A percentile compares a stretch with the other conserved stretches of the same genome.
Conservation (phyloP, 2,329 filamentous ascomycete genomes). For the Cylindrodendrum hubeiense region DNA sequence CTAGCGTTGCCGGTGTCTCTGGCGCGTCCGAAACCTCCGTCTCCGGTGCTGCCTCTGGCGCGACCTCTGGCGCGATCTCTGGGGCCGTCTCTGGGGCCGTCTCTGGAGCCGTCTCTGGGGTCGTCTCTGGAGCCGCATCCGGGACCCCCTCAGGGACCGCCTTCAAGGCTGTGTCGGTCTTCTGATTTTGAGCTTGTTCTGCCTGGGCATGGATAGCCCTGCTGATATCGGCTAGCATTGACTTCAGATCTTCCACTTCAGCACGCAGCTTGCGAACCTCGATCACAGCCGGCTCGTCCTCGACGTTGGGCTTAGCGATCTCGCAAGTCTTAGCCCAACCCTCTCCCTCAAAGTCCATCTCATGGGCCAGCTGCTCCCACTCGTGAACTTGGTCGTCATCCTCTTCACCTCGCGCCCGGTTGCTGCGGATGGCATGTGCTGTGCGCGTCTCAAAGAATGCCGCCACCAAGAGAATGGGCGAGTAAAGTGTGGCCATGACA, state of each 20-base stretch:
- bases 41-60: neutral
- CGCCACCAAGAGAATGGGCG: slow-evolving; percentile 83
- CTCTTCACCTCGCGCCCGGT: slow-evolving; percentile 83
- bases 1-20: slow-evolving; percentile 30
- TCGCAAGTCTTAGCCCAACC: slow-evolving; percentile 88
- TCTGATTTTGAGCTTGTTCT: neutral
- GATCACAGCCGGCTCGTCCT: slow-evolving; percentile 79
- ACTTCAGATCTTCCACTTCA: slow-evolving; percentile 70
- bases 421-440: slow-evolving; percentile 76
- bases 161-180: slow-evolving; percentile 5
- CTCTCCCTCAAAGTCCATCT: slow-evolving; percentile 84
- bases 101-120: neutral
- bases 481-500: slow-evolving; percentile 89
- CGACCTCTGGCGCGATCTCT: neutral
- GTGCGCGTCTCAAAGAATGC: slow-evolving; percentile 77
- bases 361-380: slow-evolving; percentile 85
- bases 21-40: slow-evolving; percentile 19
- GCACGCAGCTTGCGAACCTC: slow-evolving; percentile 72
- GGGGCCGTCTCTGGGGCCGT: neutral
- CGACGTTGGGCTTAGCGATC: slow-evolving; percentile 82
- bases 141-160: slow-evolving; percentile 6
- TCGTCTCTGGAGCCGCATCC: too few relatives aligned
- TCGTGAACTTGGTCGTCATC: slow-evolving; percentile 92
- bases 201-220: slow-evolving; percentile 37
- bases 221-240: slow-evolving; percentile 54